A percentile compares a stretch with the other conserved stretches of the same genome.
These are phyloP conservation scores for Margaritispora aquatica DNA, from an alignment of 495 filamentous ascomycete species.

Conservation along the genomic window DNA sequence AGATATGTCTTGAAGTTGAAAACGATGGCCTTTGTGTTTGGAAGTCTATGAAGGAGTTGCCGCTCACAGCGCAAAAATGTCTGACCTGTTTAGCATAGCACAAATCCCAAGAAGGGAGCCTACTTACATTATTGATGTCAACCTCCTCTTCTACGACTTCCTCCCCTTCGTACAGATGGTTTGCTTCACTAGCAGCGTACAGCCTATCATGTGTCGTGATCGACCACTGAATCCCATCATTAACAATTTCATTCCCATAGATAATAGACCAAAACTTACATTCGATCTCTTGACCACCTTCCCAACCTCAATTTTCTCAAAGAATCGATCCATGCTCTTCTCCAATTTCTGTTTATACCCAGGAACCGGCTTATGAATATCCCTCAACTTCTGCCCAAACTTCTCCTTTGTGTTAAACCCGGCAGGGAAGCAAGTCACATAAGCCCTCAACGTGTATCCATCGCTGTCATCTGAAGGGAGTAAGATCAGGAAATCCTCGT, in stretches of 20 bases:
- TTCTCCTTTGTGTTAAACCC: constrained; percentile 65
- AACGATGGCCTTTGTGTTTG: constrained; percentile 56
- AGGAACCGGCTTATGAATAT: constrained; percentile 67
- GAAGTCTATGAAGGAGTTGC: constrained; percentile 71
- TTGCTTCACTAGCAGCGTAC: constrained; percentile 44
- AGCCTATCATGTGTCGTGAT: constrained; percentile 51
- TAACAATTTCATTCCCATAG: neutral
- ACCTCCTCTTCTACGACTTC: constrained; percentile 31
- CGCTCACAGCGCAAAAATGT: constrained; percentile 63
- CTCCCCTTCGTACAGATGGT: constrained; percentile 40
- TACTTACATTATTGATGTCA: constrained; percentile 8
- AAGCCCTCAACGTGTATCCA: constrained; percentile 60
- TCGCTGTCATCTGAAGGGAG: constrained; percentile 43
- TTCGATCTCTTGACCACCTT: constrained; percentile 51
- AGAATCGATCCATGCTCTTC: constrained; percentile 73
- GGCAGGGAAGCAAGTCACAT: constrained; percentile 63
- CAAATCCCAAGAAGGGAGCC: neutral
- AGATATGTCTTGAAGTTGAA: constrained; percentile 80
- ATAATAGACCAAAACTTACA: constrained; percentile 24
- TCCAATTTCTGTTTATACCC: constrained; percentile 64
- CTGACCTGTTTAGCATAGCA: constrained; percentile 21
- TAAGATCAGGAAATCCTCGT: constrained; percentile 74
- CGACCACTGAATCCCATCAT: constrained; percentile 43
- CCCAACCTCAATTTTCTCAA: constrained; percentile 48
- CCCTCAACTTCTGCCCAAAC: constrained; percentile 52